Base-by-base conservation (phyloP, 2,329 filamentous ascomycete genomes). In the Neofusicoccum kwambonambiense region DNA sequence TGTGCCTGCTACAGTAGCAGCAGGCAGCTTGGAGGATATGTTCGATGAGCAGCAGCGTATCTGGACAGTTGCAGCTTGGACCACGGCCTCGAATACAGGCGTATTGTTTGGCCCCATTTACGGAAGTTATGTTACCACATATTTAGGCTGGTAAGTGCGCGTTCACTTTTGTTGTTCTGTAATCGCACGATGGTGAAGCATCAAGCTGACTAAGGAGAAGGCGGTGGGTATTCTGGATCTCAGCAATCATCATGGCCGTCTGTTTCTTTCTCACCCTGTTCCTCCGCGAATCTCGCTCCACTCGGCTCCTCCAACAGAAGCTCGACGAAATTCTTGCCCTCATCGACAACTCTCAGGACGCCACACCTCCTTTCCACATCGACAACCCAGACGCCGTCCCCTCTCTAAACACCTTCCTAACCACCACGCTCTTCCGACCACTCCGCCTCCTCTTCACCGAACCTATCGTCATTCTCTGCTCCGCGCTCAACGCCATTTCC, bases 381-480 rank as follows among this genome's bases (percentile, higher is more conserved):
- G 42, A 49, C 49, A 65, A 65, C 34, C 63, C 63, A 6, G 60
- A 66, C 45, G 62, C 60, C 17, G 61, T 52, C 9, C 47, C 60
- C 0, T 64, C 65, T 0, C 44, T 70, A 41, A 11, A 51, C 13
- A 22, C 15, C 19, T 62, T 65, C 22, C 37, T 65, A 1, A 45
- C 37, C 42, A 31, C 34, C 6, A 65, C 63, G 3, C 35, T 65
- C 34, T 27, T 61, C 35, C 54, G 63, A 3, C 63, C 63, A 2
- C 39, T 52, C n/a, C 54, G 56, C 35, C 49, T 65, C 12, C 63
- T 65, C 19, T 52, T 65, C 45, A 65, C 63, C 34, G 63, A 65
- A n/a, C 63, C 63, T n/a, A 65, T 65, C 56, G 49, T 65, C 63
- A 62, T 65, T 15, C 49, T 62, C 37, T 64, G 49, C 34, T 51